Evolutionary conservation across 257 asterid species (phyloP).

Genomic region (Scutellaria barbata): DNA sequence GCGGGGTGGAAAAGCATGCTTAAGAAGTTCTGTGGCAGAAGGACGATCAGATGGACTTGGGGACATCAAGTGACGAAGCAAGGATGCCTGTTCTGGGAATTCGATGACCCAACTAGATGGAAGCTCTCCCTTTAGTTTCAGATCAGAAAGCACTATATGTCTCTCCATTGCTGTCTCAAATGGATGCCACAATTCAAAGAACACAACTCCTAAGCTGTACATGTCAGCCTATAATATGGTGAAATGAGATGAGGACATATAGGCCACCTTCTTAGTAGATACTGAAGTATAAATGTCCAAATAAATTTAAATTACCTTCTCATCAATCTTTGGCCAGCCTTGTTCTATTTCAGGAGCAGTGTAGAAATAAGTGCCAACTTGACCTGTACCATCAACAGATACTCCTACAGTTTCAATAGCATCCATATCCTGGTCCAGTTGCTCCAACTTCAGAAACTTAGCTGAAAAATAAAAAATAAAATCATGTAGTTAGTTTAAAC

Average conservation of each 20-base stretch:
- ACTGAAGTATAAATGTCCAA: constrained; percentile 2
- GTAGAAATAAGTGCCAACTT: constrained; percentile 94
- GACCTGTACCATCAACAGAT: constrained; percentile 93
- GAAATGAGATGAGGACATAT: constrained; percentile 33
- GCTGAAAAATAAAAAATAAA: constrained; percentile 57
- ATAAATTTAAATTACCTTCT: constrained; percentile 61
- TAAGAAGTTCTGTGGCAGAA: constrained; percentile 91
- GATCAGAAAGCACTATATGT: constrained; percentile 79
- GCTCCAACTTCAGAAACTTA: constrained; percentile 90
- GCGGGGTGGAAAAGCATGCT: constrained; percentile 88
- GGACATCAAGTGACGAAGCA: constrained; percentile 72
- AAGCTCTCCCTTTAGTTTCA: constrained; percentile 84
- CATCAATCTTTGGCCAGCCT: constrained; percentile 97
- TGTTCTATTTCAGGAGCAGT: constrained; percentile 98
- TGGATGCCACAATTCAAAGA: constrained; percentile 98
- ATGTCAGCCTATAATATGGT: constrained; percentile 73
- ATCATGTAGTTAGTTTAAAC: constrained; percentile 19
- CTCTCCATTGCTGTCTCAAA: constrained; percentile 98
- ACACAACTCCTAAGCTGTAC: constrained; percentile 92
- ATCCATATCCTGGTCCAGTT: constrained; percentile 90
- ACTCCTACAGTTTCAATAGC: constrained; percentile 68
- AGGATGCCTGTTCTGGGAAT: constrained; percentile 85
- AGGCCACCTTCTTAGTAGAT: constrained; percentile 17
- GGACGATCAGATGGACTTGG: constrained; percentile 94
- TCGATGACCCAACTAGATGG: constrained; percentile 82